A percentile compares a stretch with the other conserved stretches of the same genome.
These are phyloP conservation scores for Golubevia pallescens DNA, from an alignment of 1,284 basidiomycete species.

Conservation along the genomic window DNA sequence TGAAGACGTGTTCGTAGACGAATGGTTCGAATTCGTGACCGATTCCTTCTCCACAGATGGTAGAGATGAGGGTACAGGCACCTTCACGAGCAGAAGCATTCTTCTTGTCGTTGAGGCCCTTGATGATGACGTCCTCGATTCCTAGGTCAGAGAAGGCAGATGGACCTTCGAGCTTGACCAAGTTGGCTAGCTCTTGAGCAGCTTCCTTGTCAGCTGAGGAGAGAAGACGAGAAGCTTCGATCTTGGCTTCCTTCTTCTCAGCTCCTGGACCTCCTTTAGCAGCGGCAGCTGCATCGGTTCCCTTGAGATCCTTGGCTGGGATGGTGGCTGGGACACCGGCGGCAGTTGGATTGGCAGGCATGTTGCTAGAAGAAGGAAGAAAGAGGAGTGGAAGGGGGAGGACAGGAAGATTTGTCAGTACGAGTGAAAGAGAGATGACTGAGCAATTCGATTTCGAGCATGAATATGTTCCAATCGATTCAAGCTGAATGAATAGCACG, in stretches of 20 bases:
- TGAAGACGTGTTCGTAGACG: conserved; percentile 40
- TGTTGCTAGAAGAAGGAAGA: conserved; percentile 3
- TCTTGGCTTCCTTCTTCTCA: conserved; percentile 57
- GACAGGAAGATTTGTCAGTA: not conserved
- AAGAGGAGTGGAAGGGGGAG: not conserved
- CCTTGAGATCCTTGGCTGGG: conserved; percentile 52
- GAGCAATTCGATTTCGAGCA: too few relatives aligned
- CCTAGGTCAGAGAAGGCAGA: conserved; percentile 53
- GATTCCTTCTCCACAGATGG: conserved; percentile 60
- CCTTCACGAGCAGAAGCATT: conserved; percentile 27
- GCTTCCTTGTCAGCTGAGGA: conserved; percentile 55
- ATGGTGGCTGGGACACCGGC: conserved; percentile 57
- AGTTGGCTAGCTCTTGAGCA: conserved; percentile 61
- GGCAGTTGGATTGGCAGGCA: conserved; percentile 33
- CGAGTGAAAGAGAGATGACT: too few relatives aligned
- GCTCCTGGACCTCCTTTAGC: conserved; percentile 30
- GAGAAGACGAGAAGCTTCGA: conserved; percentile 53
- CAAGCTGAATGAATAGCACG: too few relatives aligned
- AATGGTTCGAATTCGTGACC: conserved; percentile 63
- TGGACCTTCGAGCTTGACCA: conserved; percentile 62
- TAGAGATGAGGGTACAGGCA: conserved; percentile 33
- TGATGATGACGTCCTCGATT: conserved; percentile 56
- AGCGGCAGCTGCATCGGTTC: conserved; percentile 44
- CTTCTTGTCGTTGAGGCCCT: conserved; percentile 64
- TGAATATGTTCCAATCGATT: too few relatives aligned